A percentile compares a stretch with the other conserved stretches of the same genome.
These are phyloP conservation scores for Aspergillus spinulosporus DNA, from an alignment of 2,329 filamentous ascomycete species.

Conservation along the genomic window DNA sequence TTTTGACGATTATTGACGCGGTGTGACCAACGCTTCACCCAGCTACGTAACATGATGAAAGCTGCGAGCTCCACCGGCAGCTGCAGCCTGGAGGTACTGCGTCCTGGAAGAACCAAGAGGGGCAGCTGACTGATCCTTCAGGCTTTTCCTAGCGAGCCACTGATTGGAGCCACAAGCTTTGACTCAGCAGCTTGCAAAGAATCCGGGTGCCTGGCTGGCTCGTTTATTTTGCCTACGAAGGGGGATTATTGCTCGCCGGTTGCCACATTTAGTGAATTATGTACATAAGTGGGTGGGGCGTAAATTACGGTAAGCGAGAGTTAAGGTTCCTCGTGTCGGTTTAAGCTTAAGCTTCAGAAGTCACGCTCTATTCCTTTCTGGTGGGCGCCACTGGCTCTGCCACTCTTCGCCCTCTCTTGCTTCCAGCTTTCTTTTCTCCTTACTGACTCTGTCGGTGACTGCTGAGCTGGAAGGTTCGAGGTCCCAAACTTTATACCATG, in stretches of 20 bases:
- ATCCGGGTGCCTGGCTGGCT: slow-evolving; percentile 5
- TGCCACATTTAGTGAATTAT: too few species aligned
- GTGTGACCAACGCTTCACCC: background rate
- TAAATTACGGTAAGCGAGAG: slow-evolving; percentile 34
- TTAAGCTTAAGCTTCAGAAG: slow-evolving; percentile 47
- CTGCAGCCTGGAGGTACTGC: too few species aligned
- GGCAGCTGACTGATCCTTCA: slow-evolving; percentile 19
- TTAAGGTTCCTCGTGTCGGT: slow-evolving; percentile 46
- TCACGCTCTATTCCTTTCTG: slow-evolving; percentile 34
- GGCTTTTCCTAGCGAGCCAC: slow-evolving; percentile 1
- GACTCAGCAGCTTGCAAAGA: background rate
- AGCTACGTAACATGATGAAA: background rate
- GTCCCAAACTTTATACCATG: background rate
- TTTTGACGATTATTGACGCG: slow-evolving; percentile 1
- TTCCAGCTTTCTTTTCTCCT: background rate
- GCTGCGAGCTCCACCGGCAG: background rate
- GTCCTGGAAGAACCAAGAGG: background rate
- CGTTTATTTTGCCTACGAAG: slow-evolving; percentile 14
- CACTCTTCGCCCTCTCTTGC: background rate
- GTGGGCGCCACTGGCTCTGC: slow-evolving; percentile 14
- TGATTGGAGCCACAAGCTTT: slow-evolving; percentile 2
- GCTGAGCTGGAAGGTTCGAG: background rate
- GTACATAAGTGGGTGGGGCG: background rate
- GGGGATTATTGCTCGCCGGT: background rate
- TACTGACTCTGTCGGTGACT: background rate